A percentile compares a stretch with the other conserved stretches of the same genome.
Evolutionary conservation across 306 rosid species (phyloP).

Genomic region (Canavalia gladiata): DNA sequence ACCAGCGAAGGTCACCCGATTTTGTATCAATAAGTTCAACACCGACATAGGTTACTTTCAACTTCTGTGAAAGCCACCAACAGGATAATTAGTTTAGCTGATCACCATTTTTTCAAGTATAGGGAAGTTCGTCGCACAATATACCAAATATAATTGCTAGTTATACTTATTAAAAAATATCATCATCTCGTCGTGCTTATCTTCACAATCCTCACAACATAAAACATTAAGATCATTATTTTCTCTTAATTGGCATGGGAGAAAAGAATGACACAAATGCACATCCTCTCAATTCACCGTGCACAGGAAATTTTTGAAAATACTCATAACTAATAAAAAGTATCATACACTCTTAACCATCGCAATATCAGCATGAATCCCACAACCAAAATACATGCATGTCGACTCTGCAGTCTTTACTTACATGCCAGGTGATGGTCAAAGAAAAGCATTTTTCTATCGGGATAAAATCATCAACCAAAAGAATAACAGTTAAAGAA

Average conservation of each 20-base stretch:
- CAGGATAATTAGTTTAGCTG: slow-evolving; percentile 41
- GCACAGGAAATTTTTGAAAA: slow-evolving; percentile 6
- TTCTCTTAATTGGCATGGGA: neutral
- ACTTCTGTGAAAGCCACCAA: slow-evolving; percentile 71
- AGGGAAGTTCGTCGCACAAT: slow-evolving; percentile 25
- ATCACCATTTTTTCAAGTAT: neutral
- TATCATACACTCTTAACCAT: slow-evolving; percentile 29
- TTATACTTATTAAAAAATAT: neutral
- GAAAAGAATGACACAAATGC: slow-evolving; percentile 10
- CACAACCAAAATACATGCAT: slow-evolving; percentile 21
- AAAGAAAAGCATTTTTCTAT: neutral
- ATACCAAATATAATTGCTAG: neutral
- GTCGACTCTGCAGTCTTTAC: neutral
- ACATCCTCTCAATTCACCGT: neutral
- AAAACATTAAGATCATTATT: neutral
- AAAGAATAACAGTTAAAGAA: slow-evolving; percentile 20
- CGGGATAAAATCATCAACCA: slow-evolving; percentile 1
- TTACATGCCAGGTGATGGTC: neutral
- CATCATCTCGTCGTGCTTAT: neutral
- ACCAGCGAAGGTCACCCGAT: slow-evolving; percentile 98
- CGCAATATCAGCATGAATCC: slow-evolving; percentile 10
- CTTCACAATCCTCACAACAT: slow-evolving; percentile 39
- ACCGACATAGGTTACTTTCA: slow-evolving; percentile 87
- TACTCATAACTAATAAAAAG: neutral
- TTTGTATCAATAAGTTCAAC: slow-evolving; percentile 81